A percentile compares a stretch with the other conserved stretches of the same genome.
These are phyloP conservation scores for Microstegium vimineum DNA, from an alignment of 176 grass and related monocot genomes.

Conservation along the genomic window DNA sequence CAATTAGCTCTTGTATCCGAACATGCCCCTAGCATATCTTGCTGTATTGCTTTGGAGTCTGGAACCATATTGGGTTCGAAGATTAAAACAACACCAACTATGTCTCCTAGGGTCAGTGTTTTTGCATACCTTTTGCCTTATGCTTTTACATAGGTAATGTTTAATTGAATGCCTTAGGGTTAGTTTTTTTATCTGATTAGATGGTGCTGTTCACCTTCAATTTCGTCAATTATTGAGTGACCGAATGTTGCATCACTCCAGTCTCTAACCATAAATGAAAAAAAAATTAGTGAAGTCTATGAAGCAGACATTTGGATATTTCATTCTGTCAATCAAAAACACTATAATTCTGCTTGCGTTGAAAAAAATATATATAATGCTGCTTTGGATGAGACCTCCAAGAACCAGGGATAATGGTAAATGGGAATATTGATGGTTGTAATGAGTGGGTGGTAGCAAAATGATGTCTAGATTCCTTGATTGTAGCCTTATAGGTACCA, in stretches of 20 bases:
- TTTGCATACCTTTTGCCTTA: neutral
- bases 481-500: neutral
- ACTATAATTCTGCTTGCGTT: neutral
- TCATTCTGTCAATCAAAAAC: neutral
- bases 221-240: neutral
- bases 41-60: neutral
- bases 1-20: neutral
- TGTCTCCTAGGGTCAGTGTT: neutral
- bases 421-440: neutral
- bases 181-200: neutral
- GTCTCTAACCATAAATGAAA: neutral
- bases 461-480: constrained; percentile 4
- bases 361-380: neutral
- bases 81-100: neutral
- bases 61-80: neutral
- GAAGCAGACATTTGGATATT: neutral
- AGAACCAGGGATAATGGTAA: neutral
- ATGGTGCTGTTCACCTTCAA: neutral
- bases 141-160: neutral
- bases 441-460: neutral
- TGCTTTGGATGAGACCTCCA: neutral
- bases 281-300: neutral
- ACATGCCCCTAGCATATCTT: neutral
- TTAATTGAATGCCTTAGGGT: neutral
- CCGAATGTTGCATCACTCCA: neutral